phyloP scores from a whole-genome alignment of 1,139 yeast genomes.

The Suhomyces yuchorum region DNA sequence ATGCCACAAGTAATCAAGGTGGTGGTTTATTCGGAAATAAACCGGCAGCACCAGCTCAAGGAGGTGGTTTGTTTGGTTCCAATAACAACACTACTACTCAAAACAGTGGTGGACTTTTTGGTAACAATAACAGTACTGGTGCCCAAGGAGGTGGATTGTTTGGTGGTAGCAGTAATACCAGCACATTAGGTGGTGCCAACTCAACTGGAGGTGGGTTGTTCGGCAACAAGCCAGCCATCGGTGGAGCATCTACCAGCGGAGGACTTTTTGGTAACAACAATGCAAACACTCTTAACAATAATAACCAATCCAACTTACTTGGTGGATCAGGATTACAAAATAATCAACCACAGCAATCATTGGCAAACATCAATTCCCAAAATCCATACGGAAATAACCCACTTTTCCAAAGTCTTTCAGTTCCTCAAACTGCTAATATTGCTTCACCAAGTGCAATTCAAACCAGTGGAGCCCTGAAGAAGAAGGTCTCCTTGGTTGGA shows the following conservation, averaged over 20 bases:
- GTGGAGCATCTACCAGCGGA: slow-evolving; percentile 12
- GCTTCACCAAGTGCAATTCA: slow-evolving; percentile 8
- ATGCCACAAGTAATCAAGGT: slow-evolving; percentile 14
- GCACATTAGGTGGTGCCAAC: slow-evolving; percentile 9
- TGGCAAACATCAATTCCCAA: slow-evolving; percentile 52
- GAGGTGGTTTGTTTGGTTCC: slow-evolving; percentile 22
- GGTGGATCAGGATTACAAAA: slow-evolving; percentile 23
- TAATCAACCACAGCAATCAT: slow-evolving; percentile 29
- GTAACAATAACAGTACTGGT: slow-evolving; percentile 17
- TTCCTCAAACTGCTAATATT: slow-evolving; percentile 6
- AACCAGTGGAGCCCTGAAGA: slow-evolving; percentile 7
- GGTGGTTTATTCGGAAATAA: slow-evolving; percentile 35
- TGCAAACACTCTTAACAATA: slow-evolving; percentile 8
- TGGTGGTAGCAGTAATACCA: slow-evolving; percentile 16
- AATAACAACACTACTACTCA: slow-evolving; percentile 8
- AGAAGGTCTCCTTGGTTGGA: slow-evolving; percentile 9
- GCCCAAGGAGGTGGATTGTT: slow-evolving; percentile 28
- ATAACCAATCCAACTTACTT: slow-evolving; percentile 8
- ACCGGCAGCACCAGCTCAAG: slow-evolving; percentile 6
- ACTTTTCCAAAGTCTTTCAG: slow-evolving; percentile 48
- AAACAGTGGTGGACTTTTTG: slow-evolving; percentile 33
- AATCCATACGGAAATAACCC: slow-evolving; percentile 80
- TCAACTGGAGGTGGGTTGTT: slow-evolving; percentile 18
- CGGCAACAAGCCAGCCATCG: slow-evolving; percentile 18
- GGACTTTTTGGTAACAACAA: slow-evolving; percentile 25